Base-by-base conservation (phyloP, 202 grass and related monocot species). In the Setaria viridis region DNA sequence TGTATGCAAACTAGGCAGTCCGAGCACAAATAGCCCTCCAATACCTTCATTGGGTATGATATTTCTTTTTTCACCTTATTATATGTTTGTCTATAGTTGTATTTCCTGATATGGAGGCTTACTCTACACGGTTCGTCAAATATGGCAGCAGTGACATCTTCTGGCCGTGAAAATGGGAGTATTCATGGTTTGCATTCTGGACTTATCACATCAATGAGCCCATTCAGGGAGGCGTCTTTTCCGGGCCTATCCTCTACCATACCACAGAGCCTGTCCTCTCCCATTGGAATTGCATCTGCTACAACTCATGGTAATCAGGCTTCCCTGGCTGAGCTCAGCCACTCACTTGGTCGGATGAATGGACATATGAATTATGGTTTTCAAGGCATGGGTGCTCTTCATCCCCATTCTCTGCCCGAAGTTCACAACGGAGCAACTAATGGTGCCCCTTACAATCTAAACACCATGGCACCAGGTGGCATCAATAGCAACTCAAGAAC, bases 361-460 rank as follows among this genome's bases (percentile, higher is more conserved):
- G 84, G 85, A 16, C 90, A 94, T 45, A 84, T 91, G 86, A 97
- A 90, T 76, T 94, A 87, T 68, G 88, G 77, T 69, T 87, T 95
- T 76, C 90, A 95, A 88, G 87, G 87, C 79, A 63, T 91, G 89
- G 65, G 71, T 90, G 54, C 79, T 47, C 88, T 94, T 66, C 94
- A 97, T 80, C 91, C 91, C 53, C 88, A 97, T 86, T 97, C 94
- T 42, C 82, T 97, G 29, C 94, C 94, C 47, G 90, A 92, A 15
- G 82, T 84, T 82, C 84, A 89, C 54, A 94, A 97, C 86, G 93
- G 91, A 85, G 53, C 79, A 56, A 71, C 65, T 72, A 98, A 92
- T 79, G 89, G 91, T 16, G 13, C 77, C 48, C 89, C 87, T 37
- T 95, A 90, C 72, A 92, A 93, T 67, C 46, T 93, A 55, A 97